phyloP scores from a whole-genome alignment of 2,329 filamentous ascomycete species.

The Alternaria ventricosa region DNA sequence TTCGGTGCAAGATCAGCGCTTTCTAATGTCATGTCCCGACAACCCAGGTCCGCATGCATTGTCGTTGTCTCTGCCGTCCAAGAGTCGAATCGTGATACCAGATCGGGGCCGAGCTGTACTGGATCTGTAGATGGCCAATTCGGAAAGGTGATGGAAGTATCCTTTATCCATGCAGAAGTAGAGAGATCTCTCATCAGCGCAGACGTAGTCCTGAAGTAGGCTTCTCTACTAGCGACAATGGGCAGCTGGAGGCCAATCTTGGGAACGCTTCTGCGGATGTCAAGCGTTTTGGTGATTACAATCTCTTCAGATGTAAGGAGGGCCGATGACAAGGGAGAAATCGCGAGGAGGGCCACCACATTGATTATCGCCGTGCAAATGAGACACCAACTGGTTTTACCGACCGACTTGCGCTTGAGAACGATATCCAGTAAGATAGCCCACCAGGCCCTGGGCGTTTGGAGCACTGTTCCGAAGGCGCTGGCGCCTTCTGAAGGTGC shows the following conservation, averaged over 20 bases:
- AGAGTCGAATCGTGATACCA: conserved; percentile 2
- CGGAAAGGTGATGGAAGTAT: conserved; percentile 17
- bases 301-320: conserved; percentile 22
- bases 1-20: conserved; percentile 15
- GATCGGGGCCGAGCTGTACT: conserved; percentile 13
- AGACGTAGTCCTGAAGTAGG: conserved; percentile 21
- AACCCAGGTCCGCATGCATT: neutral
- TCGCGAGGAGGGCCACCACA: conserved; percentile 12
- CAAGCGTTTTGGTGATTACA: conserved; percentile 1
- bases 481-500: conserved; percentile 12
- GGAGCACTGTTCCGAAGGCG: conserved; percentile 18
- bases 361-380: conserved; percentile 12
- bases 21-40: conserved; percentile 19
- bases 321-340: conserved; percentile 24
- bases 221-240: conserved; percentile 9
- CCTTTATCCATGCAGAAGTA: conserved; percentile 22
- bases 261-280: conserved; percentile 11
- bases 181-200: conserved; percentile 16
- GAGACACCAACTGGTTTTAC: conserved; percentile 17
- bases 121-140: conserved; percentile 22
- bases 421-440: conserved; percentile 11
- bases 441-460: conserved; percentile 22
- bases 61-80: neutral
- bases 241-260: neutral
- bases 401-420: conserved; percentile 8